phyloP scores from a whole-genome alignment of 495 filamentous ascomycete species.

The Apodospora peruviana region DNA sequence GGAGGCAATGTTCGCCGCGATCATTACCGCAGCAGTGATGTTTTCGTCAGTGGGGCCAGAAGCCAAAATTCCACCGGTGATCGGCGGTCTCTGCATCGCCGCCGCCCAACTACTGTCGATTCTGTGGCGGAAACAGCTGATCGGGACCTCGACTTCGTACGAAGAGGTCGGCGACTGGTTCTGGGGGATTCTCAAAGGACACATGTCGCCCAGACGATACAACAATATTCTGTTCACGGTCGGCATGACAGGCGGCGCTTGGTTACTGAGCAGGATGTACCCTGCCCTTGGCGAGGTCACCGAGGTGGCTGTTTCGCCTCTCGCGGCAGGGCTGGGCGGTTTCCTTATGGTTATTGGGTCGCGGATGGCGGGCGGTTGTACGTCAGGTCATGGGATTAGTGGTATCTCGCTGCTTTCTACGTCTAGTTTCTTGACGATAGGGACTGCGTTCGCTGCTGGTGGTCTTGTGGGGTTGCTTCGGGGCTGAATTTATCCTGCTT shows the following conservation, averaged over 20 bases:
- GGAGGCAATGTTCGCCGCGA: conserved; percentile 21
- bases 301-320: conserved; percentile 19
- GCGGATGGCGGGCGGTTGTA: conserved; percentile 52
- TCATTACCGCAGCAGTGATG: conserved; percentile 21
- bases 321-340: conserved; percentile 39
- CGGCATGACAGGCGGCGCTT: conserved; percentile 40
- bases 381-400: conserved; percentile 55
- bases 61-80: conserved; percentile 29
- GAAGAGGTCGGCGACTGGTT: conserved; percentile 47
- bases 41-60: conserved; percentile 20
- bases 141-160: conserved; percentile 49
- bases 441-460: conserved; percentile 43
- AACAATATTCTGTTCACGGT: conserved; percentile 36
- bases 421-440: conserved; percentile 48
- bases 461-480: conserved; percentile 18
- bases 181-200: conserved; percentile 28
- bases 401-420: conserved; percentile 46
- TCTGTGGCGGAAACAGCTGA: conserved; percentile 31
- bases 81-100: conserved; percentile 47
- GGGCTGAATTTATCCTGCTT: too few species aligned
- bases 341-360: conserved; percentile 47
- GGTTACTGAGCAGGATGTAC: conserved; percentile 17
- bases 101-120: conserved; percentile 41
- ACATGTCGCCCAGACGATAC: conserved; percentile 14
- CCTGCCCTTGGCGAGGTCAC: conserved; percentile 22